Evolutionary conservation across 2,329 filamentous ascomycete genomes (phyloP), one percentile per base, ranked within the genome.

Genomic region (Ambrosiella xylebori): DNA sequence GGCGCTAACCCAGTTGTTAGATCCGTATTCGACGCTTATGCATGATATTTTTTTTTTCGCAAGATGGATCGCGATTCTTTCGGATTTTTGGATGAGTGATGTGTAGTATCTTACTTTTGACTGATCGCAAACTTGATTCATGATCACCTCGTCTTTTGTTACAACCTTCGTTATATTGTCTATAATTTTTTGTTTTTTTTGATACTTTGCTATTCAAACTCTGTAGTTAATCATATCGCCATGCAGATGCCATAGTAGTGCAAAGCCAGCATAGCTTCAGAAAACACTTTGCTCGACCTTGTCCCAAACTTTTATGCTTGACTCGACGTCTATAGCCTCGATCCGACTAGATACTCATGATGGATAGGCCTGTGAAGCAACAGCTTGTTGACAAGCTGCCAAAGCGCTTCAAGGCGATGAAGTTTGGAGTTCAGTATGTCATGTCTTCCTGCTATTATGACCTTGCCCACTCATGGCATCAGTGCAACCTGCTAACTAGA

Each of bases 401-500:
- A 39, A 95, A 95, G 75, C 85, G 88, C 66, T 94, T 96, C 74
- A 89, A 85, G 69, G 85, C 89, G 67, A 80, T 97, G 69, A 90
- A 95, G 68, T 97, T 97, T 71, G 91, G 91, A 66, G 87, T 97
- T 62, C 81, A 95, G 83, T 90, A 74, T 64, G 79, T 66, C n/a
- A 53, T 17, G 15, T 44, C 35, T 39, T 35, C 41, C 19, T 15
- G 13, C 35, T 54, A 35, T 15, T 8, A 12, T 35, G 9, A 9
- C 2, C 47, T n/a, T 19, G 47, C 47, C 47, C 27, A 27, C 27
- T 27, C 3, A 27, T 27, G 27, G 19, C 27, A 51, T 51, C 47
- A 27, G 47, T 51, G 19, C 47, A 35, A 51, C 47, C 17, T 41
- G 40, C 47, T 51, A 27, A 51, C 47, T n/a, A 8, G 15, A 51